These are phyloP conservation scores for Candida oleophila DNA, from an alignment of 805 yeast genomes.

Conservation along the genomic window DNA sequence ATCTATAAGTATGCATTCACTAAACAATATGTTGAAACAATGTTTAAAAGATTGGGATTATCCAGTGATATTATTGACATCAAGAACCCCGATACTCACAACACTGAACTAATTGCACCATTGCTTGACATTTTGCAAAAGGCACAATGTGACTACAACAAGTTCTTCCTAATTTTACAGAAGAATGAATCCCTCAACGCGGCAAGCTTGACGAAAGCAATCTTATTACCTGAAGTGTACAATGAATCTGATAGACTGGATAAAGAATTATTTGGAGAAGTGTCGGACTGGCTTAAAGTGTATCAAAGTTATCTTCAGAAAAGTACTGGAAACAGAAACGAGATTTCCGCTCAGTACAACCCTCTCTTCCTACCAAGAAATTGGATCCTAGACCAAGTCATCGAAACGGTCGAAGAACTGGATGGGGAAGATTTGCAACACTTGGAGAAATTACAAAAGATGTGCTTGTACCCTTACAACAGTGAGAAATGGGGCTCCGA, in stretches of 20 bases:
- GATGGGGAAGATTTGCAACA: conserved; percentile 47
- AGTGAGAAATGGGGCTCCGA: conserved; percentile 65
- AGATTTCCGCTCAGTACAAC: conserved; percentile 49
- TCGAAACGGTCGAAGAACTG: conserved; percentile 52
- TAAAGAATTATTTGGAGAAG: conserved; percentile 39
- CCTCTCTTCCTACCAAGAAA: conserved; percentile 83
- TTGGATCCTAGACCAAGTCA: conserved; percentile 85
- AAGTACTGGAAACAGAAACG: conserved; percentile 34
- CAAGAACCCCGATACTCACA: conserved; percentile 35
- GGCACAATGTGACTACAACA: conserved; percentile 74
- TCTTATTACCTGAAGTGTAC: conserved; percentile 14
- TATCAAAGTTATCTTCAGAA: conserved; percentile 47
- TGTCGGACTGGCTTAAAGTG: conserved; percentile 51
- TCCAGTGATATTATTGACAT: conserved; percentile 31
- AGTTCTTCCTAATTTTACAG: conserved; percentile 70
- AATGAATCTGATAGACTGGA: conserved; percentile 18
- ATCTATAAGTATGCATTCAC: conserved; percentile 65
- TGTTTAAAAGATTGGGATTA: conserved; percentile 73
- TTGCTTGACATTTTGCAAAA: conserved; percentile 59
- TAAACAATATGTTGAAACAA: conserved; percentile 51
- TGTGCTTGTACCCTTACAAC: conserved; percentile 79
- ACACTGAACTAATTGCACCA: conserved; percentile 51
- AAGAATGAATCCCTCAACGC: conserved; percentile 14
- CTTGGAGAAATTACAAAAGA: conserved; percentile 60
- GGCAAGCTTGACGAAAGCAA: conserved; percentile 15